Evolutionary conservation across 139 green algal species (phyloP).

Genomic region (Tetradesmus lagerheimii): DNA sequence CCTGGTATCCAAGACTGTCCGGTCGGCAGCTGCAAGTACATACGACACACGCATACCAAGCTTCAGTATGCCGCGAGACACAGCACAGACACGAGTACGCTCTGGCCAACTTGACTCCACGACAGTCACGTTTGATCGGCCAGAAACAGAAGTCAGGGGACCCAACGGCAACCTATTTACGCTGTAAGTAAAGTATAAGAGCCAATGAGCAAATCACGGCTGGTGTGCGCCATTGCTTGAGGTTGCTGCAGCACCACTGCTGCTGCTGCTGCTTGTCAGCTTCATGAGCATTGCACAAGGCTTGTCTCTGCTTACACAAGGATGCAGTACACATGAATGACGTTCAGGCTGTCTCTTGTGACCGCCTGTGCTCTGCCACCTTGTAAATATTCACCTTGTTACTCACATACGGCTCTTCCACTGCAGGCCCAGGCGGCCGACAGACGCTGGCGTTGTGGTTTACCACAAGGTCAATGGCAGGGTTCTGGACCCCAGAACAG

Average conservation of each 20-base stretch:
- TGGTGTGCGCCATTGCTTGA: not conserved
- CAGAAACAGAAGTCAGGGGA: constrained; percentile 29
- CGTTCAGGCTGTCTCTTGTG: too few species aligned
- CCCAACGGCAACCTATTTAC: constrained; percentile 27
- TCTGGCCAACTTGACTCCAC: not conserved
- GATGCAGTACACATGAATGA: too few species aligned
- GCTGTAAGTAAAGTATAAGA: constrained; percentile 1
- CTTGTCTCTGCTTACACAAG: too few species aligned
- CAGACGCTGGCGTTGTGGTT: not conserved
- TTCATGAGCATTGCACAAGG: not conserved
- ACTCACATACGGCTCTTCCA: too few species aligned
- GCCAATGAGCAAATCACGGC: not conserved
- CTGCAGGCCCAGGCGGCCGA: constrained; percentile 4
- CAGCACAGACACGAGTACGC: not conserved
- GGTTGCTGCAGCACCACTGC: not conserved
- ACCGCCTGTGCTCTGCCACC: too few species aligned
- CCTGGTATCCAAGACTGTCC: too few species aligned
- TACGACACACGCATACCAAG: too few species aligned
- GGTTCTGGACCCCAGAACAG: constrained; percentile 16
- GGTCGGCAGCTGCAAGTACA: too few species aligned
- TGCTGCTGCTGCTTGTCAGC: not conserved
- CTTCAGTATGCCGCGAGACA: constrained; percentile 4
- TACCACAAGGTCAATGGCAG: constrained; percentile 36
- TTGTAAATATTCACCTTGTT: too few species aligned
- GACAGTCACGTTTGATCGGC: constrained; percentile 39